Percentiles rank a stretch among this genome's conserved stretches.
These are phyloP conservation scores for Postia placenta DNA, from an alignment of 768 basidiomycete species.

Conservation along the genomic window DNA sequence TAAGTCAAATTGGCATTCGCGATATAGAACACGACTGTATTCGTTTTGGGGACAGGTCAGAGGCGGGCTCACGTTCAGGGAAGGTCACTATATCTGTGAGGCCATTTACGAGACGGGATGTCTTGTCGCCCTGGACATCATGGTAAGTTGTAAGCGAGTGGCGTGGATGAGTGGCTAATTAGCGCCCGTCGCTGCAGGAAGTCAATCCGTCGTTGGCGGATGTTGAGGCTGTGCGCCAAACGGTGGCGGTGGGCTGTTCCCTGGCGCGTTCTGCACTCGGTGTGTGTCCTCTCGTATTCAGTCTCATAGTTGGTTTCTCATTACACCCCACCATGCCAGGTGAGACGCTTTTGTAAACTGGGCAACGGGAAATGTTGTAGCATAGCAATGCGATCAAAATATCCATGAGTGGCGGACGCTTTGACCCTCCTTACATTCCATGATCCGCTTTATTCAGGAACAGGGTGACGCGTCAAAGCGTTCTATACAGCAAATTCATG, in stretches of 20 bases:
- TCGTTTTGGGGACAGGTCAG: constrained; percentile 74
- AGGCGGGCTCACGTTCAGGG: constrained; percentile 93
- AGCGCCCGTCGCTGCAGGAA: constrained; percentile 45
- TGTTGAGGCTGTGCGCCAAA: constrained; percentile 69
- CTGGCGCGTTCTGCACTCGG: constrained; percentile 79
- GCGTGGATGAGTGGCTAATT: neutral
- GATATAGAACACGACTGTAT: no score
- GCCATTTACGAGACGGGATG: constrained; percentile 88
- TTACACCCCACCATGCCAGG: constrained; percentile 5
- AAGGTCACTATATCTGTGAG: constrained; percentile 98
- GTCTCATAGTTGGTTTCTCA: neutral
- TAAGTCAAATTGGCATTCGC: no score
- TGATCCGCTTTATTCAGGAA: no score
- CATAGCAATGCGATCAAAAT: neutral
- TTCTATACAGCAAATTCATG: no score
- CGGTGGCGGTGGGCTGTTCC: constrained; percentile 86
- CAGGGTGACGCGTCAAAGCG: no score
- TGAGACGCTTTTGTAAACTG: constrained; percentile 20
- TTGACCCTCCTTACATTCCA: no score
- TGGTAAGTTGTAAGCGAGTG: constrained; percentile 43
- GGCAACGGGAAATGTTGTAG: neutral
- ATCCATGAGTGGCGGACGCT: neutral
- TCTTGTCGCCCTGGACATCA: constrained; percentile 88
- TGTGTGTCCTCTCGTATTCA: neutral
- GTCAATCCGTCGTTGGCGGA: constrained; percentile 92